phyloP scores from a whole-genome alignment of 169 alveolate genomes.

The Plasmodium malariae region DNA sequence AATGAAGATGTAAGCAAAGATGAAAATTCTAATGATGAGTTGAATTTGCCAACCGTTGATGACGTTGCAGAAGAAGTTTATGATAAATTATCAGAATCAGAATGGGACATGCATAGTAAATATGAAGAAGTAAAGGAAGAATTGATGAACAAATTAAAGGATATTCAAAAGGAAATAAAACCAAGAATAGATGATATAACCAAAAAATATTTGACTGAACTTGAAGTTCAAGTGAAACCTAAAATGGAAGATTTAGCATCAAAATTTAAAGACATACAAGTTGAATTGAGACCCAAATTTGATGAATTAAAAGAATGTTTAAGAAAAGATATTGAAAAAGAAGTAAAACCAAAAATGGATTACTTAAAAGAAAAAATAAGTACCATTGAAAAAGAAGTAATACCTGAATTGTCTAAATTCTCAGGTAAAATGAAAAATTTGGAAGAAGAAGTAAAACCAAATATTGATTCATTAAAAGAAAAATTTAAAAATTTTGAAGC shows the following conservation, averaged over 20 bases:
- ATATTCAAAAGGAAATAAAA: slow-evolving; percentile 18
- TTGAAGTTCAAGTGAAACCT: slow-evolving; percentile 17
- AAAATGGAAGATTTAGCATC: slow-evolving; percentile 20
- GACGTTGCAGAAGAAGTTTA: slow-evolving; percentile 23
- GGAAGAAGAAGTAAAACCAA: slow-evolving; percentile 27
- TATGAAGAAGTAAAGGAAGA: slow-evolving; percentile 21
- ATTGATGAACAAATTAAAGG: slow-evolving; percentile 2
- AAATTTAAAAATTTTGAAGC: too few species aligned
- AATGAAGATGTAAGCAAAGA: background rate
- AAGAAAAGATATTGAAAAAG: slow-evolving; percentile 24
- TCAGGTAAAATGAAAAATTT: background rate
- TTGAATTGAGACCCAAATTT: slow-evolving; percentile 11
- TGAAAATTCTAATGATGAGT: background rate
- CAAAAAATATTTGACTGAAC: slow-evolving; percentile 12
- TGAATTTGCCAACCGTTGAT: slow-evolving; percentile 4
- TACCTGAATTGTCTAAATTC: slow-evolving; percentile 8
- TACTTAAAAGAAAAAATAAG: background rate
- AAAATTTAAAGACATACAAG: background rate
- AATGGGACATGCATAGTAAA: slow-evolving; percentile 17
- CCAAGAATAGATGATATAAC: slow-evolving; percentile 16
- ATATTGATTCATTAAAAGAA: slow-evolving; percentile 29
- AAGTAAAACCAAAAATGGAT: background rate
- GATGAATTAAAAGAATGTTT: slow-evolving; percentile 6
- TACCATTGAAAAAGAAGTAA: slow-evolving; percentile 17
- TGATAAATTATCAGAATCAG: slow-evolving; percentile 13